These are phyloP conservation scores for Pezicula carpinea DNA, from an alignment of 2,329 filamentous ascomycete genomes.

Conservation along the genomic window DNA sequence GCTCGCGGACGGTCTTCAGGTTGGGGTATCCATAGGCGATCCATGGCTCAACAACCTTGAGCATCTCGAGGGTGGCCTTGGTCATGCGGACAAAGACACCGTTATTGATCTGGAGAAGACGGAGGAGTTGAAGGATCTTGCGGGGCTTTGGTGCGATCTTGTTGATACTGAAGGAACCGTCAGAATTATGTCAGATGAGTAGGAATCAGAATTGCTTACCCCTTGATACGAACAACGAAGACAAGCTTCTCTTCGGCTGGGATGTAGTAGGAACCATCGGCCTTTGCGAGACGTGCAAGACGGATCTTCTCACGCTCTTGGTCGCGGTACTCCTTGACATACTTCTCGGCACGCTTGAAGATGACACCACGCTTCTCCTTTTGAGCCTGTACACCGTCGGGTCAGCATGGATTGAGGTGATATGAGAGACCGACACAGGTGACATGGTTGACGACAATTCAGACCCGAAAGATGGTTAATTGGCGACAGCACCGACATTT, in stretches of 20 bases:
- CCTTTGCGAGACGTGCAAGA: slow-evolving; percentile 82
- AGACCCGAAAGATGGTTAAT: slow-evolving; percentile 99
- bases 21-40: slow-evolving; percentile 99
- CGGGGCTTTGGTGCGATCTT: slow-evolving; percentile 99
- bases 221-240: slow-evolving; percentile 99
- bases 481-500: slow-evolving; percentile 92
- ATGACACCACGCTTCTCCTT: slow-evolving; percentile 98
- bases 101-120: slow-evolving; percentile 99
- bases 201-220: slow-evolving; percentile 42
- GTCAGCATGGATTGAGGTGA: slow-evolving; percentile 30
- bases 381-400: slow-evolving; percentile 63
- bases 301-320: slow-evolving; percentile 98
- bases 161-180: slow-evolving; percentile 76
- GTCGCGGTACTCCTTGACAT: slow-evolving; percentile 99
- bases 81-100: slow-evolving; percentile 96
- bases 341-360: slow-evolving; percentile 99
- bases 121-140: slow-evolving; percentile 99
- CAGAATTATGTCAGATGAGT: slow-evolving; percentile 9
- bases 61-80: slow-evolving; percentile 97
- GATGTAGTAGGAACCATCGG: slow-evolving; percentile 90
- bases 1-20: slow-evolving; percentile 98
- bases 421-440: slow-evolving; percentile 12
- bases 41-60: slow-evolving; percentile 98
- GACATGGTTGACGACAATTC: slow-evolving; percentile 43
- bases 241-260: slow-evolving; percentile 92